These are phyloP conservation scores for Blattamonas nauphoetae DNA, from an alignment of 78 protist species.

Conservation along the genomic window DNA sequence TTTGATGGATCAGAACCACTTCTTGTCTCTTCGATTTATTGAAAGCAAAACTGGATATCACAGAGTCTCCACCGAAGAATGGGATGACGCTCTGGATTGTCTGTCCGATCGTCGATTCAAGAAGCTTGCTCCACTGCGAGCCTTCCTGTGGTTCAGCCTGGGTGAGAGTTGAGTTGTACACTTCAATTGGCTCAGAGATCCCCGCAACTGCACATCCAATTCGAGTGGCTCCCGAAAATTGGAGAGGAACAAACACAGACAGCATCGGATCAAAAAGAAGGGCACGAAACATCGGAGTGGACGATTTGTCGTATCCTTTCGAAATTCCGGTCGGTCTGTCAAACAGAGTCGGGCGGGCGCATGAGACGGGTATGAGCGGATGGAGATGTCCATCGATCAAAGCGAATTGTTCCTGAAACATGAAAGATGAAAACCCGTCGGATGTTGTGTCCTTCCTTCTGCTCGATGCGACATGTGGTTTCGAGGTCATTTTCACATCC, in stretches of 20 bases:
- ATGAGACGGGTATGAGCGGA: not conserved
- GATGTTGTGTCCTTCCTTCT: too few relatives aligned
- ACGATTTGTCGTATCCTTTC: not conserved
- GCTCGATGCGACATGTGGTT: too few relatives aligned
- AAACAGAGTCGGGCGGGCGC: not conserved
- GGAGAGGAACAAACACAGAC: not conserved
- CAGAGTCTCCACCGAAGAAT: not conserved
- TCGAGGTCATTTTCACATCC: too few relatives aligned
- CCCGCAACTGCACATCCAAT: not conserved
- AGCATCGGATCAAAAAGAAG: not conserved
- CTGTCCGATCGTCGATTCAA: too few relatives aligned
- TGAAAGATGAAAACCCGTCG: too few relatives aligned
- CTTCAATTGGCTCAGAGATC: not conserved
- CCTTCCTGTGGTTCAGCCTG: too few relatives aligned
- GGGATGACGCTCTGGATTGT: too few relatives aligned
- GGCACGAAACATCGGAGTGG: not conserved
- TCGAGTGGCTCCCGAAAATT: not conserved
- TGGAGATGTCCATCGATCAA: not conserved
- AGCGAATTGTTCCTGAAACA: too few relatives aligned
- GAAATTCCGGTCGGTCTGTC: too few relatives aligned
- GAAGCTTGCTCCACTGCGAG: too few relatives aligned
- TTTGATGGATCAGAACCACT: not conserved
- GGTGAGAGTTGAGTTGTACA: not conserved
- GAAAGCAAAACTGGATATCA: too few relatives aligned
- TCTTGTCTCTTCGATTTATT: not conserved